These are phyloP conservation scores for Actinomucor elegans DNA, from an alignment of 371 early-diverging fungal species.

Conservation along the genomic window DNA sequence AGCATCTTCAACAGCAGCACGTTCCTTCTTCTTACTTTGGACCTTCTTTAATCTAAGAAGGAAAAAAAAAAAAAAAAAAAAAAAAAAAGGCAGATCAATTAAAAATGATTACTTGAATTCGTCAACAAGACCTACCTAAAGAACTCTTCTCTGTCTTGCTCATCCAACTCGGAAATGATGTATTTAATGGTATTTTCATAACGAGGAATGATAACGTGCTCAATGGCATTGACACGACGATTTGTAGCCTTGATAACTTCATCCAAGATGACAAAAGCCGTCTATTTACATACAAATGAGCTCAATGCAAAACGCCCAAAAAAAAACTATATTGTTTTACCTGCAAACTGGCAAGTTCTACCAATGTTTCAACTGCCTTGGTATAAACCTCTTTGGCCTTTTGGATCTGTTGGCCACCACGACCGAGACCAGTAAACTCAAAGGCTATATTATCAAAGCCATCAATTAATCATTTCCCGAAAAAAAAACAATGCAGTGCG, in stretches of 20 bases:
- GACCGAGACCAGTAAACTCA: constrained; percentile 96
- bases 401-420: constrained; percentile 97
- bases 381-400: constrained; percentile 94
- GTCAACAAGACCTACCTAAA: constrained; percentile 79
- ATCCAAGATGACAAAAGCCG: constrained; percentile 91
- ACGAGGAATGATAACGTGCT: constrained; percentile 98
- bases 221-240: constrained; percentile 99
- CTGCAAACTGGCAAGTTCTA: constrained; percentile 96
- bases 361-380: constrained; percentile 90
- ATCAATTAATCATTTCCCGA: not conserved
- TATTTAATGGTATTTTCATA: constrained; percentile 98
- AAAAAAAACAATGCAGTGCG: not conserved
- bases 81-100: too few species aligned
- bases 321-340: constrained; percentile 54
- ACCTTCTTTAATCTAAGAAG: constrained; percentile 88
- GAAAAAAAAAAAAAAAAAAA: too few species aligned
- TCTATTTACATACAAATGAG: not conserved
- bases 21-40: constrained; percentile 96
- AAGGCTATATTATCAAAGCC: constrained; percentile 55
- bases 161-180: constrained; percentile 98
- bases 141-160: constrained; percentile 99
- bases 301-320: not conserved
- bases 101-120: not conserved
- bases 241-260: constrained; percentile 99
- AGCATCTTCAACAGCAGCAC: constrained; percentile 61